These are phyloP conservation scores for Pestalotiopsis sp. DNA, from an alignment of 2,329 filamentous ascomycete species.

Conservation along the genomic window DNA sequence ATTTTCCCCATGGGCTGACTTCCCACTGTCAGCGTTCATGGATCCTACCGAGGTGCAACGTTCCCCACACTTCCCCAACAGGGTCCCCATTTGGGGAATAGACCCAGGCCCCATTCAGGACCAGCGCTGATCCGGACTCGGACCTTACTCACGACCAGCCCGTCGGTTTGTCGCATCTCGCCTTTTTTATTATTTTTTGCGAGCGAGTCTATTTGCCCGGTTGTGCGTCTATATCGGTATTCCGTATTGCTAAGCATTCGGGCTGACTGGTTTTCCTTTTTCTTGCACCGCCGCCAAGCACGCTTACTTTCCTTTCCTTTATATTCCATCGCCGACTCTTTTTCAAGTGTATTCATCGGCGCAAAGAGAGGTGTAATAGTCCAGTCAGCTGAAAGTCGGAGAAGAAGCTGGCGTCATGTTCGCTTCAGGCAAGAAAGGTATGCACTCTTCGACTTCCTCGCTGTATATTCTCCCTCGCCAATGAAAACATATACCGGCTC, in stretches of 20 bases:
- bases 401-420: background rate
- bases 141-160: background rate
- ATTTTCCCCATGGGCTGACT: too few species aligned
- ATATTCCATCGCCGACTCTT: background rate
- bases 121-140: background rate
- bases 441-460: background rate
- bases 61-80: too few species aligned
- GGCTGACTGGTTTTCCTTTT: background rate
- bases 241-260: background rate
- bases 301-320: background rate
- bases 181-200: background rate
- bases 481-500: background rate
- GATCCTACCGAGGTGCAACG: too few species aligned
- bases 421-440: background rate
- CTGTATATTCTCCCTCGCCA: background rate
- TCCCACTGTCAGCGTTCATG: too few species aligned
- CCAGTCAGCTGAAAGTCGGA: background rate
- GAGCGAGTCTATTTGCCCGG: background rate
- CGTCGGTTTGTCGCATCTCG: background rate
- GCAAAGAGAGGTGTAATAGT: background rate
- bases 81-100: too few species aligned
- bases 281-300: background rate
- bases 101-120: too few species aligned
- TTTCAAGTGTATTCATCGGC: background rate
- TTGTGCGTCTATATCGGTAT: background rate